phyloP scores from a whole-genome alignment of 768 basidiomycete genomes.

The Fomitopsis serialis region DNA sequence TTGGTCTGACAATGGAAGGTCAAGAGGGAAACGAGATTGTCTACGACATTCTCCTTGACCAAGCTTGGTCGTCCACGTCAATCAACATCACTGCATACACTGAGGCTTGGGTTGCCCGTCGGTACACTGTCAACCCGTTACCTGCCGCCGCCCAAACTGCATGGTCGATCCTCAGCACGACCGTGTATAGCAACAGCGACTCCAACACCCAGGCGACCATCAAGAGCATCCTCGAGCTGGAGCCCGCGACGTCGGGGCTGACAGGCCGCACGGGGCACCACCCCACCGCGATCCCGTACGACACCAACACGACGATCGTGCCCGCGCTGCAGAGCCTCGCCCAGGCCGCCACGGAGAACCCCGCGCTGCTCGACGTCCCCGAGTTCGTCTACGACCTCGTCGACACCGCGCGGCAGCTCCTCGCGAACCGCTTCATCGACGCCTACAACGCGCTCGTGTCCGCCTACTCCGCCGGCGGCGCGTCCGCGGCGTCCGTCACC shows the following conservation, averaged over 20 bases:
- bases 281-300: conserved; percentile 30
- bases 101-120: conserved; percentile 29
- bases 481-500: conserved; percentile 16
- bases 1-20: conserved; percentile 35
- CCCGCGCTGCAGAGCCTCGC: conserved; percentile 18
- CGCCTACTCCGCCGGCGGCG: conserved; percentile 17
- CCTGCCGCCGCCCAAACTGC: conserved; percentile 25
- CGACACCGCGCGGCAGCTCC: conserved; percentile 33
- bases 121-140: conserved; percentile 26
- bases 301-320: conserved; percentile 28
- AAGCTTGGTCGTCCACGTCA: conserved; percentile 33
- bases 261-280: conserved; percentile 27
- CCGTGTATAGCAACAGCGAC: conserved; percentile 35
- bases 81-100: conserved; percentile 28
- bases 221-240: conserved; percentile 34
- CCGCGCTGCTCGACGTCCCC: conserved; percentile 17
- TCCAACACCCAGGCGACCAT: conserved; percentile 26
- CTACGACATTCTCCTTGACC: conserved; percentile 36
- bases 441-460: conserved; percentile 26
- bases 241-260: conserved; percentile 28
- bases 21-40: conserved; percentile 39
- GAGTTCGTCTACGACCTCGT: conserved; percentile 37
- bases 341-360: conserved; percentile 11
- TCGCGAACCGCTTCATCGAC: conserved; percentile 32
- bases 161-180: conserved; percentile 31